phyloP scores from a whole-genome alignment of 2,329 filamentous ascomycete genomes.

The Xylariaceae sp. region DNA sequence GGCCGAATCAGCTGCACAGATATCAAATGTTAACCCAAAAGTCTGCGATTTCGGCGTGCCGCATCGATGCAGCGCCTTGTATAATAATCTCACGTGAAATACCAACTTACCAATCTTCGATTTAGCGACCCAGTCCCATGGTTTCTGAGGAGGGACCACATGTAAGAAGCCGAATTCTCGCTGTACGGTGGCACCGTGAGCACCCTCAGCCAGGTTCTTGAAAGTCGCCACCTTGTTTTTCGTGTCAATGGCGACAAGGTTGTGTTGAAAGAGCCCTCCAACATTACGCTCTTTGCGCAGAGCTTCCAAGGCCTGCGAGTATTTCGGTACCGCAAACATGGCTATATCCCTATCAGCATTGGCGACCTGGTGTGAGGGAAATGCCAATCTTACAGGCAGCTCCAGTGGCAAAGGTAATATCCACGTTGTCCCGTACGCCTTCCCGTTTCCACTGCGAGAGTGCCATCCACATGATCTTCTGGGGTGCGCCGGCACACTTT shows the following conservation, averaged over 20 bases:
- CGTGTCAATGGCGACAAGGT: slow-evolving; percentile 35
- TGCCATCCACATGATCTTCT: slow-evolving; percentile 41
- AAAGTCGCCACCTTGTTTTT: slow-evolving; percentile 36
- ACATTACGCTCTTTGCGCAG: slow-evolving; percentile 36
- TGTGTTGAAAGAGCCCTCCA: slow-evolving; percentile 39
- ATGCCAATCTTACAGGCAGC: slow-evolving; percentile 23
- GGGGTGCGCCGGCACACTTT: slow-evolving; percentile 39
- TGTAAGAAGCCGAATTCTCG: slow-evolving; percentile 37
- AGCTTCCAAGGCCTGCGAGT: slow-evolving; percentile 34
- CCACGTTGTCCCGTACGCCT: slow-evolving; percentile 32
- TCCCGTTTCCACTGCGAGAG: slow-evolving; percentile 37
- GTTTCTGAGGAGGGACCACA: slow-evolving; percentile 36
- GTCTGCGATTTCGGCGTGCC: not conserved
- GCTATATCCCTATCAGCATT: slow-evolving; percentile 23
- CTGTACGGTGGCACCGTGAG: slow-evolving; percentile 32
- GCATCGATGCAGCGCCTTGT: not conserved
- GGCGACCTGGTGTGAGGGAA: too few species aligned
- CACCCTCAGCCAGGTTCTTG: slow-evolving; percentile 33
- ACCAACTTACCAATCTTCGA: slow-evolving; percentile 36
- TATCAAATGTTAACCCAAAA: slow-evolving; percentile 43
- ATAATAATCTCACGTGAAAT: too few species aligned
- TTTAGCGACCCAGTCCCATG: slow-evolving; percentile 34
- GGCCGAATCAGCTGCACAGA: slow-evolving; percentile 43
- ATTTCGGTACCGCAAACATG: slow-evolving; percentile 41
- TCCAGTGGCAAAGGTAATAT: slow-evolving; percentile 37